These are phyloP conservation scores for Delonix regia DNA, from an alignment of 306 rosid species.

Conservation along the genomic window DNA sequence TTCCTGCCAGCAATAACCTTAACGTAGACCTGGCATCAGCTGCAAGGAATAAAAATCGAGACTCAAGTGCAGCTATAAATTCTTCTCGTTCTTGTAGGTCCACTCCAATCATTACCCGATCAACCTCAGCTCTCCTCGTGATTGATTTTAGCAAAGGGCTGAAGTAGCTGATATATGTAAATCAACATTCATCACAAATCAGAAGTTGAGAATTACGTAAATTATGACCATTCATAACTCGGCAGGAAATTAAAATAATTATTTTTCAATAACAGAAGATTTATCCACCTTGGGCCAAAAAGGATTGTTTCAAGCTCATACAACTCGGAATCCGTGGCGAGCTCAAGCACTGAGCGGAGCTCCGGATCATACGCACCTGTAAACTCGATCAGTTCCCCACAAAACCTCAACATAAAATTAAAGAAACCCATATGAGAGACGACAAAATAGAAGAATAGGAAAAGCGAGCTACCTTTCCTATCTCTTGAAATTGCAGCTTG, in stretches of 20 bases:
- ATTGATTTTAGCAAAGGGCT: slow-evolving; percentile 92
- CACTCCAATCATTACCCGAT: slow-evolving; percentile 67
- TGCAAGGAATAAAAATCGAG: slow-evolving; percentile 88
- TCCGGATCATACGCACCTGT: slow-evolving; percentile 71
- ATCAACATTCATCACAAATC: not conserved
- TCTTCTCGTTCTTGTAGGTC: slow-evolving; percentile 78
- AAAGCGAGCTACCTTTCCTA: slow-evolving; percentile 45
- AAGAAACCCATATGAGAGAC: not conserved
- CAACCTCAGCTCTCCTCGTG: slow-evolving; percentile 51
- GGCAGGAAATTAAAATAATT: not conserved
- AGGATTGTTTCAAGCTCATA: slow-evolving; percentile 83
- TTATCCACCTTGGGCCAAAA: slow-evolving; percentile 73
- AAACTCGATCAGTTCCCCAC: not conserved
- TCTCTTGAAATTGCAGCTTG: slow-evolving; percentile 50
- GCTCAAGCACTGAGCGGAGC: slow-evolving; percentile 77
- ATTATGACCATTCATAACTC: not conserved
- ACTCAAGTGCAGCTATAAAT: slow-evolving; percentile 69
- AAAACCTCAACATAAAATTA: not conserved
- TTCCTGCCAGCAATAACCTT: slow-evolving; percentile 48
- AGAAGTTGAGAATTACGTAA: slow-evolving; percentile 1
- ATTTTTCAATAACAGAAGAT: not conserved
- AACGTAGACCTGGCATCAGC: slow-evolving; percentile 90
- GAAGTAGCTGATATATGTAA: slow-evolving; percentile 65
- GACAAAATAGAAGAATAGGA: not conserved
- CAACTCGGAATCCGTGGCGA: slow-evolving; percentile 78